Base-by-base conservation (phyloP, 192 early-diverging fungal species). In the Gamsiella multidivaricata region DNA sequence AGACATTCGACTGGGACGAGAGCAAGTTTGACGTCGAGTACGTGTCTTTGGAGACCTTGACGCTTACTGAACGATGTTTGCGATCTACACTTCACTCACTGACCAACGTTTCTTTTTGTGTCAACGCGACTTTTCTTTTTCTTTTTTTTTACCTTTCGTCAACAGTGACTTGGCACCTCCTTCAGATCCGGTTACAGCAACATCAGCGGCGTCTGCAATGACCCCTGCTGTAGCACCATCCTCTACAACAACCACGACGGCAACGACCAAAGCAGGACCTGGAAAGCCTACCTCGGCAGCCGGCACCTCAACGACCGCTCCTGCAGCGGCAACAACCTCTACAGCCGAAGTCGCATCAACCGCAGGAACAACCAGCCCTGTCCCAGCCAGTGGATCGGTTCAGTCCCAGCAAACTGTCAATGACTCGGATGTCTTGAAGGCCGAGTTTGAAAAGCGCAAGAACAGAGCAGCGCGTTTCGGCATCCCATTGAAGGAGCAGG, bases 391-490 rank as follows among this genome's bases (percentile, higher is more conserved):
- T 45, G 61, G 57, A 66, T 51, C 57, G 52, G 51, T 67, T 22
- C 31, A 75, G 18, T 67, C 67, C 52, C 54, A 57, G 18, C 37
- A 52, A 8, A 56, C 22, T 42, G 54, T 54, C 15, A 65, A 37
- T 14, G 68, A 65, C 29, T 23, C 61, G 20, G 50, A 61, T 36
- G 41, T 46, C n/a, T 37, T 83, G 41, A 71, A 60, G 59, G 63
- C 72, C 11, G 83, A 87, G 49, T 62, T 69, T 32, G 82, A 87
- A 61, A 69, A 75, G 65, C 75, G 86, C 49, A 85, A 80, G 49
- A 69, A 65, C 56, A 70, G 82, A 67, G 82, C 75, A 20, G 76
- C 78, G 3, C 70, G 85, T 28, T 87, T 87, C 67, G 86, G 86
- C 26, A 70, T 81, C 28, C 66, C 78, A 54, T 43, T 86, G 23